These are phyloP conservation scores for Dillenia suffruticosa DNA, from an alignment of 164 flowering plant genomes.

Conservation along the genomic window DNA sequence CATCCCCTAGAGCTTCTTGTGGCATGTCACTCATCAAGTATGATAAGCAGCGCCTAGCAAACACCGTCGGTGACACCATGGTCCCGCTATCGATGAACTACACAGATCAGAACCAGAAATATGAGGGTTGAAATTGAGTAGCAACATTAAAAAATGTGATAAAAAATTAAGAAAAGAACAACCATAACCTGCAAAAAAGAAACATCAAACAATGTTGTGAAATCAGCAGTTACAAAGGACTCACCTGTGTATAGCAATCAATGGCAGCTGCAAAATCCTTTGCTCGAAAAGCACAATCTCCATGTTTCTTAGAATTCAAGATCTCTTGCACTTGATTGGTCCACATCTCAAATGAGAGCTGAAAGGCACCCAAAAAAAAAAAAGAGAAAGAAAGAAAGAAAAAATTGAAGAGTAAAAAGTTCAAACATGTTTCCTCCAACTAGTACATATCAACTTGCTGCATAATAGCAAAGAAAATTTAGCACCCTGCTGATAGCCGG, in stretches of 20 bases:
- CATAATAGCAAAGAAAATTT: too few species aligned
- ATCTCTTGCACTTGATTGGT: slow-evolving; percentile 92
- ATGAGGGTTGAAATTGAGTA: too few species aligned
- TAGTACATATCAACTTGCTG: too few species aligned
- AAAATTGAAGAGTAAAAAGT: too few species aligned
- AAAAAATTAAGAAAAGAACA: too few species aligned
- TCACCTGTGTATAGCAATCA: slow-evolving; percentile 71
- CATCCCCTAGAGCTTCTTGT: slow-evolving; percentile 84
- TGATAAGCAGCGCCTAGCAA: slow-evolving; percentile 75
- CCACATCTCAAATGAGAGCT: slow-evolving; percentile 98
- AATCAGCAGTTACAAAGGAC: neutral
- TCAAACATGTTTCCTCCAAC: too few species aligned
- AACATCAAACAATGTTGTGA: too few species aligned
- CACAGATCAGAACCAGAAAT: slow-evolving; percentile 1
- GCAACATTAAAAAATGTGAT: neutral
- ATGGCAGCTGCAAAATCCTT: slow-evolving; percentile 76
- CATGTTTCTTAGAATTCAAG: slow-evolving; percentile 79
- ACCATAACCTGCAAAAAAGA: too few species aligned
- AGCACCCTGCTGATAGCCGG: too few species aligned
- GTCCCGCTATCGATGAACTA: slow-evolving; percentile 89
- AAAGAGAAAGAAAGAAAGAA: too few species aligned
- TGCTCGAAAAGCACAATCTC: slow-evolving; percentile 79
- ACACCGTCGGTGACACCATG: slow-evolving; percentile 84
- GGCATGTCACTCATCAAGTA: slow-evolving; percentile 75
- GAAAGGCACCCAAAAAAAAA: slow-evolving; percentile 18